Evolutionary conservation across 148 eudicot genomes (phyloP), one percentile per base, ranked within the genome.

Genomic region (Oxyria digyna): DNA sequence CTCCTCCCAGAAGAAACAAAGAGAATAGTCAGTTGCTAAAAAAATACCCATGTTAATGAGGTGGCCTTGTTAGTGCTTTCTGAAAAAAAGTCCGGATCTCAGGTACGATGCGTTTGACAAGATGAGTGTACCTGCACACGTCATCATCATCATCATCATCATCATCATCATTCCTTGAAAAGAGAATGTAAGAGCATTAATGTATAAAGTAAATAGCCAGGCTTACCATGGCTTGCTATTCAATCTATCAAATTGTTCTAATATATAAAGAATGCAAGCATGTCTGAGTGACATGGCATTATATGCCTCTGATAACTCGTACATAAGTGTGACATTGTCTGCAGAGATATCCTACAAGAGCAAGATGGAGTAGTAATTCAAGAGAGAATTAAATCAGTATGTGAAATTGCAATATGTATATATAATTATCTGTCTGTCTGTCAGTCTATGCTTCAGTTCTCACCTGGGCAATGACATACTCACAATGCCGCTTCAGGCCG

Each of bases 401-500:
- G 26, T 35, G 46, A 37, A 38, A 5, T 66, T 37, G 45, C 85
- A 91, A 20, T 46, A 35, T 24, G 14, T 15, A 45, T 74, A 82
- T 78, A 29, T 93, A 96, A 79, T 92, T 88, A 77, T 78, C 87
- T 71, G 87, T 94, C 97, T 89, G 79, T 67, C n/a, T n/a, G n/a
- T n/a, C n/a, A 65, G 46, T n/a, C 57, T 38, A 17, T 62, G 12
- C 18, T 31, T 24, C 38, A 1, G 29, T 14, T 69, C 80, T 78
- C 71, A 91, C 97, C 89, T 89, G 81, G 45, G 91, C 88, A 80
- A 93, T 89, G 42, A 89, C 69, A 76, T 78, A 87, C 78, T 93
- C 98, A 66, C 98, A 93, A 26, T 81, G 88, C 40, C 90, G 89
- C 73, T 93, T 93, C 15, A 93, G 91, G 35, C 98, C 98, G 55